Evolutionary conservation across 306 rosid species (phyloP).

Genomic region (Astragalus glycyphyllos): DNA sequence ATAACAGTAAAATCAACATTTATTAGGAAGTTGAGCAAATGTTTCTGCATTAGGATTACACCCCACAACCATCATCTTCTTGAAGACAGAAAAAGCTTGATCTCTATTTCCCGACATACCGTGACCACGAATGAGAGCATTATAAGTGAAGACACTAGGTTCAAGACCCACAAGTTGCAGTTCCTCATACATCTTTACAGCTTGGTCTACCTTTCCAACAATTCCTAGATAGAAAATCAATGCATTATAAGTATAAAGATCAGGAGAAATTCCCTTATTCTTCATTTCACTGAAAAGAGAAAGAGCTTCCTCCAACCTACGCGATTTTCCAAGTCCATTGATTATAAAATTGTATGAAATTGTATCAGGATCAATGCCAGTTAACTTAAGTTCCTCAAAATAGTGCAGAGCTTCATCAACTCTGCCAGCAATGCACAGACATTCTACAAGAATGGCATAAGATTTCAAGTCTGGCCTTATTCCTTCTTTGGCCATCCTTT

Average conservation of each 20-base stretch:
- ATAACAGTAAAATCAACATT: conserved; percentile 46
- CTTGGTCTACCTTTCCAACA: conserved; percentile 83
- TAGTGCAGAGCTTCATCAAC: conserved; percentile 77
- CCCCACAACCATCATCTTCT: conserved; percentile 93
- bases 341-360: conserved; percentile 78
- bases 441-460: conserved; percentile 83
- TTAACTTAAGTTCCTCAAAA: conserved; percentile 80
- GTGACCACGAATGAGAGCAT: conserved; percentile 92
- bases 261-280: conserved; percentile 69
- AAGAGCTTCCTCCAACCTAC: conserved; percentile 74
- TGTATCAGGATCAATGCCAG: conserved; percentile 80
- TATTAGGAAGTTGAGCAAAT: conserved; percentile 86
- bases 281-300: conserved; percentile 78
- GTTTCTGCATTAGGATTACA: conserved; percentile 80
- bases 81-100: conserved; percentile 74
- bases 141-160: conserved; percentile 90
- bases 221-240: conserved; percentile 79
- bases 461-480: conserved; percentile 91
- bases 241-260: conserved; percentile 85
- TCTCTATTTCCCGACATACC: conserved; percentile 71
- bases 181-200: conserved; percentile 76
- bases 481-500: conserved; percentile 83
- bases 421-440: conserved; percentile 68
- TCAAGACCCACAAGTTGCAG: conserved; percentile 75
- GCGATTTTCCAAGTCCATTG: conserved; percentile 81